These are phyloP conservation scores for Phaseolus coccineus DNA, from an alignment of 331 rosid genomes.

Conservation along the genomic window DNA sequence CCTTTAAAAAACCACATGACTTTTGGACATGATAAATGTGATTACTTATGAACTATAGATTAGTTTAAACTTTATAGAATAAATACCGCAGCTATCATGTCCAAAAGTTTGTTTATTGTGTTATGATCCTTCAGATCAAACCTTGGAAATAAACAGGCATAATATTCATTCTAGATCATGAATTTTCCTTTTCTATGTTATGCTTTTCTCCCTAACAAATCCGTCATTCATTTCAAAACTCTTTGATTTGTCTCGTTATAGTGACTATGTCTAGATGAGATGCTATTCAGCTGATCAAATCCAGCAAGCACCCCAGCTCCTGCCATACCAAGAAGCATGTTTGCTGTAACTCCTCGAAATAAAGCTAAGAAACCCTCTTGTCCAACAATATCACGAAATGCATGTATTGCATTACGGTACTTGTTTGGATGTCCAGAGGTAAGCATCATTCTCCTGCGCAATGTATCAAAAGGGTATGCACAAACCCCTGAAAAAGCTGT, in stretches of 20 bases:
- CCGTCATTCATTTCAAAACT: constrained; percentile 56
- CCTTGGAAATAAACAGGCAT: constrained; percentile 35
- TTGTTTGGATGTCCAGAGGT: constrained; percentile 87
- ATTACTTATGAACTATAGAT: not conserved
- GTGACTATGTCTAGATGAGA: constrained; percentile 57
- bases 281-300: constrained; percentile 75
- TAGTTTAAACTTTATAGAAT: not conserved
- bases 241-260: constrained; percentile 50
- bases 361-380: constrained; percentile 80
- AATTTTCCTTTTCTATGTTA: constrained; percentile 12
- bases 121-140: constrained; percentile 28
- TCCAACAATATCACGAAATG: constrained; percentile 73
- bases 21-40: constrained; percentile 18
- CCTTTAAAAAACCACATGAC: constrained; percentile 15
- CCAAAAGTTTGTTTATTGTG: constrained; percentile 29
- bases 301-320: constrained; percentile 99
- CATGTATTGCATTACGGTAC: constrained; percentile 74
- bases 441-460: constrained; percentile 94
- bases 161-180: constrained; percentile 15
- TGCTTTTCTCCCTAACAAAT: constrained; percentile 23
- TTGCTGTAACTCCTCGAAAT: constrained; percentile 87
- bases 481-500: constrained; percentile 85
- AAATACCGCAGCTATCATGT: constrained; percentile 22
- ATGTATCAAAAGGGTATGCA: constrained; percentile 96
- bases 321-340: constrained; percentile 93